Percentiles rank a stretch among this genome's conserved stretches.
Evolutionary conservation across 2,329 filamentous ascomycete genomes (phyloP).

Genomic region (Claviceps arundinis): DNA sequence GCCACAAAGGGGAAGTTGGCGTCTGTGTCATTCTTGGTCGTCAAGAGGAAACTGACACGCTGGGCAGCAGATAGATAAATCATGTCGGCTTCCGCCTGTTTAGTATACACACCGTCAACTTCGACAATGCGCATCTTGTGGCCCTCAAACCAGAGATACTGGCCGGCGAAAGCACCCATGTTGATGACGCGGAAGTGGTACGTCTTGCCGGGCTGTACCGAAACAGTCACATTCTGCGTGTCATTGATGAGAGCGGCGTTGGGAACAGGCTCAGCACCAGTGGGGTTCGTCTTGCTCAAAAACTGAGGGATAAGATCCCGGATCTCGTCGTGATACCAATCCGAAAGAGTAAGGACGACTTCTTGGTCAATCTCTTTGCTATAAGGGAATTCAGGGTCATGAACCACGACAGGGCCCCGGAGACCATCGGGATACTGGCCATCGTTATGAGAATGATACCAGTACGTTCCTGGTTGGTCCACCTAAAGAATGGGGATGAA

Average conservation of each 20-base stretch:
- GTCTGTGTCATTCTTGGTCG: constrained; percentile 45
- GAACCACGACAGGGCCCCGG: constrained; percentile 48
- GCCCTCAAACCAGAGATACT: constrained; percentile 54
- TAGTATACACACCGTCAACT: constrained; percentile 58
- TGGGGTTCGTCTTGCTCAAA: constrained; percentile 40
- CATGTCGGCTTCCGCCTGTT: constrained; percentile 44
- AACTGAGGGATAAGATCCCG: constrained; percentile 31
- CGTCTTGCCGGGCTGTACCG: constrained; percentile 52
- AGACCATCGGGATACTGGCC: constrained; percentile 61
- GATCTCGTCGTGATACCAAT: constrained; percentile 56
- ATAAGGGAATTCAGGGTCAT: constrained; percentile 49
- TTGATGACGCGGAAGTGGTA: constrained; percentile 64
- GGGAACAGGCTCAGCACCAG: constrained; percentile 52
- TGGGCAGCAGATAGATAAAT: constrained; percentile 58
- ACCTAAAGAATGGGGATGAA: constrained; percentile 23
- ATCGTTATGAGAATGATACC: constrained; percentile 61
- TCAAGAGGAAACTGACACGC: constrained; percentile 49
- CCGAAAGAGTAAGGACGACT: constrained; percentile 49
- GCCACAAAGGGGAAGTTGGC: constrained; percentile 55
- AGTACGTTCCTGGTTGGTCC: constrained; percentile 60
- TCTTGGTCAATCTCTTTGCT: constrained; percentile 46
- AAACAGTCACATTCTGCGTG: constrained; percentile 43
- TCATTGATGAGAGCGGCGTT: constrained; percentile 61
- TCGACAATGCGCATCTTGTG: constrained; percentile 58
- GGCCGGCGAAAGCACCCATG: constrained; percentile 56